Base-by-base conservation (phyloP, 495 filamentous ascomycete genomes). In the Podospora tetraspora region DNA sequence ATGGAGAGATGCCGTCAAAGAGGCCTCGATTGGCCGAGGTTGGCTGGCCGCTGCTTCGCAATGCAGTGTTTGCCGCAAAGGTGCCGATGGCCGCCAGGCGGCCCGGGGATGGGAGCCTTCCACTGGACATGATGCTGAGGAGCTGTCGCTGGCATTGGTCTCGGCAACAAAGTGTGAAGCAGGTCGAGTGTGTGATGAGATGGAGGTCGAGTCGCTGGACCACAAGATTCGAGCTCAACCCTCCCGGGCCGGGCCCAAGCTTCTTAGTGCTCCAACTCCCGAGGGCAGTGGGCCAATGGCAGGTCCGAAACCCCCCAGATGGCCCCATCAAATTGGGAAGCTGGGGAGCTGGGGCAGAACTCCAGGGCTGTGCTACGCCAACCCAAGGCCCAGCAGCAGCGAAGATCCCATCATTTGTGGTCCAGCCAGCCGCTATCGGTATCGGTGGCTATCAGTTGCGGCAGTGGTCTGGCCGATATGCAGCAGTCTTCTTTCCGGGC, bases 401-500 rank as follows among this genome's bases (percentile, higher is more conserved):
- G 16, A 6, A 52, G 43, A 19, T 52, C 16, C 37, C 43, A 16
- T 16, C 37, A 43, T 19, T 43, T 5, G 37, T 6, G 16, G 37
- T 43, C 37, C 37, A 43, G 37, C 37, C 37, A 52, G 43, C 8
- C 43, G 43, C 43, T 52, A 52, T 52, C 43, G 43, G 43, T 52
- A 52, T 52, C 43, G 43, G 43, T n/a, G 37, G 16, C 16, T 60
- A 60, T 60, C 59, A 11, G 59, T 25, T 6, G 27, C 27, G 13
- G 59, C 59, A 5, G 23, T 60, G 58, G 23, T 22, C 57, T 59
- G 57, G 57, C 57, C 57, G 57, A 59, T 59, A 23, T 22, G 25
- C 62, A 64, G 62, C 32, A 24, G n/a, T 23, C 62, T 52, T 43
- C 62, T 37, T 58, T 52, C 57, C 63, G 27, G 30, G 24, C 56